Evolutionary conservation across 371 early-diverging fungal species (phyloP).

Genomic region (Haplosporangium sp.): DNA sequence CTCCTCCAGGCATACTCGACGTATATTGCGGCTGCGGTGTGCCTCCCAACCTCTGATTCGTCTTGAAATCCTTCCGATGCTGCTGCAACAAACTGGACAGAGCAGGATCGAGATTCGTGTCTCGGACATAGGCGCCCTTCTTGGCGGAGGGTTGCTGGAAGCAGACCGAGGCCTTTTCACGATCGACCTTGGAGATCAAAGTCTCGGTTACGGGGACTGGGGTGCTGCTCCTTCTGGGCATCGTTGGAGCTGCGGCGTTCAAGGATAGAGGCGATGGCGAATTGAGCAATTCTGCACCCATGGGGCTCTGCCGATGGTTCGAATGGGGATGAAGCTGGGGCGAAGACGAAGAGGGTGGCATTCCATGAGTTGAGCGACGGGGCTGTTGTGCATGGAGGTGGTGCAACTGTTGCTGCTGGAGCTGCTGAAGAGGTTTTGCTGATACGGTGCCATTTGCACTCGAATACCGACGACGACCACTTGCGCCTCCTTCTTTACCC

Average conservation of each 20-base stretch:
- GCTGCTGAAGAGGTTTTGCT: background rate
- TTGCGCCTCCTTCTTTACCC: background rate
- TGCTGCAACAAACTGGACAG: slow-evolving; percentile 43
- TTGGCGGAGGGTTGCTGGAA: slow-evolving; percentile 36
- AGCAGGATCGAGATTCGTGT: slow-evolving; percentile 35
- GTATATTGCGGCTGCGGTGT: slow-evolving; percentile 15
- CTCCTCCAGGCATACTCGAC: background rate
- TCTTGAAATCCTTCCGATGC: slow-evolving; percentile 44
- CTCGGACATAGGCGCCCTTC: slow-evolving; percentile 29
- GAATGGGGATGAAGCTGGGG: slow-evolving; percentile 25
- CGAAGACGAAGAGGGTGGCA: slow-evolving; percentile 15
- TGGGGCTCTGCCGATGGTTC: slow-evolving; percentile 31
- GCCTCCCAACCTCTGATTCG: slow-evolving; percentile 37
- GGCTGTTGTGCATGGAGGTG: slow-evolving; percentile 11
- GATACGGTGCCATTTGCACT: slow-evolving; percentile 5
- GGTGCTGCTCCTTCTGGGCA: slow-evolving; percentile 33
- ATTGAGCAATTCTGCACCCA: slow-evolving; percentile 18
- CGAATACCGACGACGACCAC: slow-evolving; percentile 32
- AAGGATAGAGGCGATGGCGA: slow-evolving; percentile 4
- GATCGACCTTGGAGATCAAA: slow-evolving; percentile 39
- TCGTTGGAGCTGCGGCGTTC: slow-evolving; percentile 1
- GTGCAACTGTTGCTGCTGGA: slow-evolving; percentile 1
- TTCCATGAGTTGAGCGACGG: slow-evolving; percentile 3
- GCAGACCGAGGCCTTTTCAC: slow-evolving; percentile 43
- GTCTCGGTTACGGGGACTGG: slow-evolving; percentile 23